Conservation (phyloP, 768 basidiomycete species). For the Auriscalpium vulgare region DNA sequence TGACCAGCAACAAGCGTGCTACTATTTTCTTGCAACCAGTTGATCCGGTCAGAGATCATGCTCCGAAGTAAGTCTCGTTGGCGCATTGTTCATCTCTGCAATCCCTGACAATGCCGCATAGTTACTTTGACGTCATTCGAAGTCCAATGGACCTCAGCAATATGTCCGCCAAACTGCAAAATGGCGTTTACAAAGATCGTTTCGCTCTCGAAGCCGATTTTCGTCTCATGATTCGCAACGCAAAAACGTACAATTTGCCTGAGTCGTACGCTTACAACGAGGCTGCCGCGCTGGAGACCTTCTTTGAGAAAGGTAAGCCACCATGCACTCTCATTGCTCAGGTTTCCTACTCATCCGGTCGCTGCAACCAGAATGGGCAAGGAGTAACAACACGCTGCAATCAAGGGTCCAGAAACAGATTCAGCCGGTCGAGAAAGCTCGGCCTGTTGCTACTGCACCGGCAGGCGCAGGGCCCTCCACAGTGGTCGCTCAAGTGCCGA, state of each 20-base stretch:
- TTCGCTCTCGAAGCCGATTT: slow-evolving; percentile 83
- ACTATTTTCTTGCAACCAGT: slow-evolving; percentile 79
- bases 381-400: slow-evolving; percentile 79
- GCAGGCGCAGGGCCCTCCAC: neutral
- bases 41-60: slow-evolving; percentile 90
- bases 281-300: slow-evolving; percentile 64
- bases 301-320: slow-evolving; percentile 79
- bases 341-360: neutral
- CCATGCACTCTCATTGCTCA: neutral
- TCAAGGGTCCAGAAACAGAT: slow-evolving; percentile 36
- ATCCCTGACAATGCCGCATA: slow-evolving; percentile 21
- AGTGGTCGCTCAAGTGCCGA: neutral
- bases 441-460: slow-evolving; percentile 15
- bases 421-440: slow-evolving; percentile 1
- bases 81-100: slow-evolving; percentile 3
- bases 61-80: slow-evolving; percentile 60
- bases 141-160: slow-evolving; percentile 94
- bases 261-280: slow-evolving; percentile 69
- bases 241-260: slow-evolving; percentile 73
- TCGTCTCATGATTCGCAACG: slow-evolving; percentile 80
- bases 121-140: slow-evolving; percentile 87
- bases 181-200: slow-evolving; percentile 79
- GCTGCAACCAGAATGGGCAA: slow-evolving; percentile 65
- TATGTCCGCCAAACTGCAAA: slow-evolving; percentile 78
- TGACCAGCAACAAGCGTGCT: slow-evolving; percentile 67